Percentiles rank a stretch among this genome's conserved stretches.
phyloP scores from a whole-genome alignment of 495 filamentous ascomycete species.

The Penicillium verhagenii region DNA sequence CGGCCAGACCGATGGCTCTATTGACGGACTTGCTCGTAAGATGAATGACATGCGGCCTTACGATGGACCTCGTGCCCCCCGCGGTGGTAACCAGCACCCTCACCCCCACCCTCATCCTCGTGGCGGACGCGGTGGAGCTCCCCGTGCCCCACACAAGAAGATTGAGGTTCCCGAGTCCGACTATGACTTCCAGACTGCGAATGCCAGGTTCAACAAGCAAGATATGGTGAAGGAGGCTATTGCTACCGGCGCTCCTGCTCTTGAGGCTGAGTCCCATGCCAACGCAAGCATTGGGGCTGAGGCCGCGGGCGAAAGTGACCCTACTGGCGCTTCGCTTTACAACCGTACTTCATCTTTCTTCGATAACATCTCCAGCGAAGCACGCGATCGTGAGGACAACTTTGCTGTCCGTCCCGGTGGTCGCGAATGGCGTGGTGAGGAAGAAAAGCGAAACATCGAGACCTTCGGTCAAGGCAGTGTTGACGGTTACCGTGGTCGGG shows the following conservation, averaged over 20 bases:
- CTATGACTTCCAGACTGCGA: constrained; percentile 89
- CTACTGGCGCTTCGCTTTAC: constrained; percentile 51
- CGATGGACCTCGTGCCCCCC: constrained; percentile 46
- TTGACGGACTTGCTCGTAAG: constrained; percentile 80
- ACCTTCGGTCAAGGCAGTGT: constrained; percentile 99
- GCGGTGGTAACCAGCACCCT: constrained; percentile 49
- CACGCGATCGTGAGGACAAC: constrained; percentile 82
- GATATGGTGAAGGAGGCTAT: constrained; percentile 91
- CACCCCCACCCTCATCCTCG: too few relatives aligned
- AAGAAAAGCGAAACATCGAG: constrained; percentile 93
- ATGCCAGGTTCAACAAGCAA: constrained; percentile 98
- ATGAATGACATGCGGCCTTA: constrained; percentile 85
- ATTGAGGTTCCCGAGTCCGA: constrained; percentile 86
- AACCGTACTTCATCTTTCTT: constrained; percentile 89
- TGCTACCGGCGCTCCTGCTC: constrained; percentile 67
- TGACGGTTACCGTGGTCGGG: constrained; percentile 74
- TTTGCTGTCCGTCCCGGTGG: constrained; percentile 66
- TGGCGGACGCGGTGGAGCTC: constrained; percentile 56
- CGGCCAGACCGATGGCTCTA: constrained; percentile 43
- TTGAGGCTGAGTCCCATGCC: constrained; percentile 46
- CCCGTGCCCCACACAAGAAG: constrained; percentile 56
- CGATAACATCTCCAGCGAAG: constrained; percentile 94
- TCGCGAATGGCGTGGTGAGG: constrained; percentile 89
- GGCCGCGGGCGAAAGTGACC: constrained; percentile 34
- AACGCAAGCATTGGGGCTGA: constrained; percentile 30